Evolutionary conservation across 108 stramenopile genomes (phyloP).

Genomic region (Cyclotella sp.): DNA sequence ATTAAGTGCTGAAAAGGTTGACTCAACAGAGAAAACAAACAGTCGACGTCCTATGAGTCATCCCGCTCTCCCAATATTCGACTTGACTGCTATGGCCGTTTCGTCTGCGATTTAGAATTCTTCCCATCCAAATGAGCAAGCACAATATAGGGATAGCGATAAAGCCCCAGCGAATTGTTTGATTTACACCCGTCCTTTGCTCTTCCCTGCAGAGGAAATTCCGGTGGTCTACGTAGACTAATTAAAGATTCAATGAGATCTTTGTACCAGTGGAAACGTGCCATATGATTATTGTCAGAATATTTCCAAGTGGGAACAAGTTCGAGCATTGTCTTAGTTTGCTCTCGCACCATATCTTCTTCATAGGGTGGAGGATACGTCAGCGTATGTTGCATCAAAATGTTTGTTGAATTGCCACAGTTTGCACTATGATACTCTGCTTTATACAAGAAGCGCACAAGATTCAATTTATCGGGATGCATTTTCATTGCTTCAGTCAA

Average conservation of each 20-base stretch:
- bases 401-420: conserved; percentile 18
- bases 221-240: conserved; percentile 15
- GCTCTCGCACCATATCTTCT: background rate
- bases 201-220: conserved; percentile 17
- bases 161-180: conserved; percentile 20
- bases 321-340: background rate
- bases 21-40: too few species aligned
- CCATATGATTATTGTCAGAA: conserved; percentile 41
- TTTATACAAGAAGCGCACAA: conserved; percentile 15
- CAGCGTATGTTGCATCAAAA: background rate
- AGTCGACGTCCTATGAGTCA: too few species aligned
- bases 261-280: conserved; percentile 36
- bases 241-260: conserved; percentile 13
- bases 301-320: conserved; percentile 18
- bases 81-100: too few species aligned
- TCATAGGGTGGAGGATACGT: background rate
- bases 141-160: conserved; percentile 2
- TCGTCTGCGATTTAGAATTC: background rate
- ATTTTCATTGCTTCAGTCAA: conserved; percentile 22
- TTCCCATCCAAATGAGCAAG: conserved; percentile 37
- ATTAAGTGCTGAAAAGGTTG: too few species aligned
- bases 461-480: conserved; percentile 20
- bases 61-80: too few species aligned
- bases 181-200: background rate
- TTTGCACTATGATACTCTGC: too few species aligned